Evolutionary conservation across 208 protist species (phyloP), one percentile per base, ranked within the genome.

Genomic region (Acanthamoeba castellanii): DNA sequence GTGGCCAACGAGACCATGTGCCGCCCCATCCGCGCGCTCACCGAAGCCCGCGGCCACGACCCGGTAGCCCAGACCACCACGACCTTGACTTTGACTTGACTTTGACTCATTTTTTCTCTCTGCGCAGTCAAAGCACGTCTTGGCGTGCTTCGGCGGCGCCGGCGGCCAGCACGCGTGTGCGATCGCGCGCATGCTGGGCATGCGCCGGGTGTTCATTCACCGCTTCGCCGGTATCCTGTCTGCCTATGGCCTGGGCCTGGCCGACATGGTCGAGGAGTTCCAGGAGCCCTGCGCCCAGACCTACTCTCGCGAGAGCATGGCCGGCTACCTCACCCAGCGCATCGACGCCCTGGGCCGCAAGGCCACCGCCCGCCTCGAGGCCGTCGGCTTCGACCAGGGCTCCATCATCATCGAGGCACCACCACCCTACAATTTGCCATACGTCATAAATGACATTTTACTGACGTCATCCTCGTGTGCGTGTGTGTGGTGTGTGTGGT

Each of bases 1-100:
- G 98, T 99, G 25, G 99, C 99, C 42, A 99, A 99, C 95, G 99
- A 99, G 94, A 97, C 98, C 70, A 99, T 99, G 99, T 99, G 98
- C 95, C 95, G 98, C 11, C 98, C 99, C 1, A 99, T 99, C 76
- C 96, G 98, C 76, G 97, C 97, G 55, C 97, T 99, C 47, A 99
- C 98, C 0, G 98, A 99, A 94, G 96, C 98, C 20, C 98, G 97
- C 68, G 99, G 98, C 59, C 97, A 98, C 96, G 97, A 98, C 57
- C 97, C 96, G 42, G 90, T 94, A 66, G 0, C n/a, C 3, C 0
- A 7, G 42, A 14, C 61, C 42, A 27, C 78, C 14, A n/a, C 25
- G 4, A 13, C 9, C 32, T 93, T 74, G 84, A 37, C 32, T 22
- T 81, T 92, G 52, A 20, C 20, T 22, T 91, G 3, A 8, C 50